Percentiles rank a stretch among this genome's conserved stretches.
These are phyloP conservation scores for Rhynchosporium graminicola DNA, from an alignment of 2,329 filamentous ascomycete genomes.

Conservation along the genomic window DNA sequence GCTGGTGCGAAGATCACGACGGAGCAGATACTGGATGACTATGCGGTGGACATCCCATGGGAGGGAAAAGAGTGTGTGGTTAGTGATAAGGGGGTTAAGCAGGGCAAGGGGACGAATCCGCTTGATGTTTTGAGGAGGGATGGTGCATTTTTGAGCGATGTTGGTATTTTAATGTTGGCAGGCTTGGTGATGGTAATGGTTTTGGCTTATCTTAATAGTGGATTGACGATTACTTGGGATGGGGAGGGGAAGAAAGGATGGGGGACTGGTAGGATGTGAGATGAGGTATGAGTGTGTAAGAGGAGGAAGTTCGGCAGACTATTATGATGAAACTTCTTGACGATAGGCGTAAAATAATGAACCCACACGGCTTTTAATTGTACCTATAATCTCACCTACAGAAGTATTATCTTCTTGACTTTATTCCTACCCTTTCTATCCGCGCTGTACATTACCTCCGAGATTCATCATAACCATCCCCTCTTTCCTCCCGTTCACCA, in stretches of 20 bases:
- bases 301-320: too few relatives aligned
- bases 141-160: conserved; percentile 25
- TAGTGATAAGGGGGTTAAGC: conserved; percentile 27
- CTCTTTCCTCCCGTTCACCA: too few relatives aligned
- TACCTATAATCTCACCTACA: too few relatives aligned
- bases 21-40: conserved; percentile 50
- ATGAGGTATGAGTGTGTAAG: too few relatives aligned
- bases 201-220: conserved; percentile 27
- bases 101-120: conserved; percentile 30
- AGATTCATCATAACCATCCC: too few relatives aligned
- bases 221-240: conserved; percentile 30
- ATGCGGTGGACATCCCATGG: conserved; percentile 30
- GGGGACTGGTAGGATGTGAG: conserved; percentile 24
- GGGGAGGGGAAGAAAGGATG: conserved; percentile 30
- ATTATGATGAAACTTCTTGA: too few relatives aligned
- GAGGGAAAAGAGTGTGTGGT: conserved; percentile 18
- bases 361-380: too few relatives aligned
- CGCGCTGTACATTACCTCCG: too few relatives aligned
- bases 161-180: conserved; percentile 28
- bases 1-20: conserved; percentile 66
- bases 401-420: too few relatives aligned
- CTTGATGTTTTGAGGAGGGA: conserved; percentile 32
- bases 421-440: too few relatives aligned
- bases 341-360: too few relatives aligned
- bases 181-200: conserved; percentile 23